Percentiles rank a stretch among this genome's conserved stretches.
These are phyloP conservation scores for Durio zibethinus DNA, from an alignment of 345 rosid species.

Conservation along the genomic window DNA sequence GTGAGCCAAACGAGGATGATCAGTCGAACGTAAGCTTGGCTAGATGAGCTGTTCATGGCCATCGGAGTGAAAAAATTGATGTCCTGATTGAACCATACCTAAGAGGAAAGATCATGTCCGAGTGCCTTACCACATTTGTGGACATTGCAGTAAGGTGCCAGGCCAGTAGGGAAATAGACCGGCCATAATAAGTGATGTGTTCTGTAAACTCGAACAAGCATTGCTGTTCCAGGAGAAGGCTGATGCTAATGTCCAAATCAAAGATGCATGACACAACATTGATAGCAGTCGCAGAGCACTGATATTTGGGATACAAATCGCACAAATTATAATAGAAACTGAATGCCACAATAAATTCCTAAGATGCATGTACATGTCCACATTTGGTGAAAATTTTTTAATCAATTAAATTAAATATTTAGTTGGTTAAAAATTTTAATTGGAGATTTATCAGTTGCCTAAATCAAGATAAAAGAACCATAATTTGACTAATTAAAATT, in stretches of 20 bases:
- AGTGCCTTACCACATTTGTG: not conserved
- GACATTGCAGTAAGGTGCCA: not conserved
- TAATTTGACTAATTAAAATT: too few relatives aligned
- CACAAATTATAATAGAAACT: not conserved
- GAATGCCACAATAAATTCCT: not conserved
- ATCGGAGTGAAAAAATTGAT: not conserved
- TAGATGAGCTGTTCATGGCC: not conserved
- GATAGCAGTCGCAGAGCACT: not conserved
- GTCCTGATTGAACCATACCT: not conserved
- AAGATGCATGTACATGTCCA: too few relatives aligned
- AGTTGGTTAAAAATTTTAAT: too few relatives aligned
- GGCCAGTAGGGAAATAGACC: not conserved
- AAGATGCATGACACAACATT: not conserved
- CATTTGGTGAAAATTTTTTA: too few relatives aligned
- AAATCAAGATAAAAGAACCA: too few relatives aligned
- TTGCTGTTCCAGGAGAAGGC: not conserved
- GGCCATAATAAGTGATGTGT: not conserved
- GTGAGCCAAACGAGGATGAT: conserved; percentile 2
- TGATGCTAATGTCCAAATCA: not conserved
- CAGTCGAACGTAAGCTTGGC: not conserved
- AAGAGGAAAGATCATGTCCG: not conserved
- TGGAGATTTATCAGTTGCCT: too few relatives aligned
- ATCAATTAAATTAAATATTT: too few relatives aligned
- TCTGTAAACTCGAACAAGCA: not conserved
- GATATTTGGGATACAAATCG: not conserved